A percentile compares a stretch with the other conserved stretches of the same genome.
Conservation (phyloP, 352 stramenopile genomes). For the Globisporangium splendens region DNA sequence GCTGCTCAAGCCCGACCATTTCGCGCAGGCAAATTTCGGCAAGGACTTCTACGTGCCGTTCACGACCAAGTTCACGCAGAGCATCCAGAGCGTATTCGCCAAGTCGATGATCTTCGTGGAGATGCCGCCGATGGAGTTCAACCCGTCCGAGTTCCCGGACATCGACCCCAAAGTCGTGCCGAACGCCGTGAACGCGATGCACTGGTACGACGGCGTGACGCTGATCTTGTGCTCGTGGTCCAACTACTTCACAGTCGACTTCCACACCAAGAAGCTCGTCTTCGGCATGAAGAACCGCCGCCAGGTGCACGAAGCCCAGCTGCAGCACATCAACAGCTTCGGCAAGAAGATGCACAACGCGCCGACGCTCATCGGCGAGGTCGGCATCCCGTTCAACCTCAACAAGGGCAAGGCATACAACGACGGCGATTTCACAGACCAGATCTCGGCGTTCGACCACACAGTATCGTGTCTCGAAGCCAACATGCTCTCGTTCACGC, state of each 20-base stretch:
- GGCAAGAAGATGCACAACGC: slow-evolving; percentile 54
- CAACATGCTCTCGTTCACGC: slow-evolving; percentile 78
- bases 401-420: slow-evolving; percentile 42
- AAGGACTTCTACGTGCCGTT: slow-evolving; percentile 85
- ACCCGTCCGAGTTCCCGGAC: slow-evolving; percentile 56
- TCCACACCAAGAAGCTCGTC: slow-evolving; percentile 51
- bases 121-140: slow-evolving; percentile 76
- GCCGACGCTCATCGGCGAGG: slow-evolving; percentile 68
- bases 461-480: slow-evolving; percentile 71
- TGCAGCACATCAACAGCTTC: slow-evolving; percentile 53
- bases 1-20: slow-evolving; percentile 65
- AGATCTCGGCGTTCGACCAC: slow-evolving; percentile 67
- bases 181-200: slow-evolving; percentile 78
- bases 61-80: slow-evolving; percentile 46
- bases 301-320: slow-evolving; percentile 51
- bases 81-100: slow-evolving; percentile 57
- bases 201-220: slow-evolving; percentile 91
- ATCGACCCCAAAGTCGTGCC: slow-evolving; percentile 52
- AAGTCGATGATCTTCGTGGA: slow-evolving; percentile 76
- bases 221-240: slow-evolving; percentile 74
- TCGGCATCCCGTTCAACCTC: slow-evolving; percentile 70
- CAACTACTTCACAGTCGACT: slow-evolving; percentile 75
- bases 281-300: slow-evolving; percentile 40
- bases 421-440: slow-evolving; percentile 44
- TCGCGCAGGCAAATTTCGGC: slow-evolving; percentile 67